Evolutionary conservation across 2,329 filamentous ascomycete genomes (phyloP).

Genomic region (Hypomyces perniciosus): DNA sequence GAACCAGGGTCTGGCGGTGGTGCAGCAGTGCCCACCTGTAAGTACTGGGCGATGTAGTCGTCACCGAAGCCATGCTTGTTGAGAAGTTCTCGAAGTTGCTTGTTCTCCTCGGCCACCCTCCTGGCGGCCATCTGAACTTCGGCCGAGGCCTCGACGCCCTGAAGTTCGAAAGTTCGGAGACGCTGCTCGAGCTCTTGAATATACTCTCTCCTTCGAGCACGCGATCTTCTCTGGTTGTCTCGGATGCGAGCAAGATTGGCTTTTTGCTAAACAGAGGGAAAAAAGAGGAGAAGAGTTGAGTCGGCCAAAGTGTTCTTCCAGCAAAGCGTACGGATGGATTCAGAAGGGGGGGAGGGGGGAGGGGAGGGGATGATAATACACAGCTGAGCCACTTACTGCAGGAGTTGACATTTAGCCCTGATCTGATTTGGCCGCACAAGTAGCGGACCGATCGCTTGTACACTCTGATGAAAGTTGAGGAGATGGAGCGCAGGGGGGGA

Average conservation of each 20-base stretch:
- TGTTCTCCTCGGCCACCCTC: conserved; percentile 64
- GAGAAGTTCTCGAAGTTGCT: conserved; percentile 54
- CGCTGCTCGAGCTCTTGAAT: conserved; percentile 62
- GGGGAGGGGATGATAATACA: conserved; percentile 7
- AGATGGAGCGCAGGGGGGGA: conserved; percentile 9
- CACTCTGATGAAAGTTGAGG: conserved; percentile 2
- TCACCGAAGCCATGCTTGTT: conserved; percentile 51
- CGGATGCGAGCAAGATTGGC: conserved; percentile 53
- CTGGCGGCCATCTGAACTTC: conserved; percentile 67
- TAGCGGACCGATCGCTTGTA: conserved; percentile 11
- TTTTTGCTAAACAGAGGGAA: conserved; percentile 26
- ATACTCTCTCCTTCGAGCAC: conserved; percentile 68
- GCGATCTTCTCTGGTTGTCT: conserved; percentile 72
- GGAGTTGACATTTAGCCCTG: conserved; percentile 19
- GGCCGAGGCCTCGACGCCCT: conserved; percentile 61
- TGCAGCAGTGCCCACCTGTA: conserved; percentile 21
- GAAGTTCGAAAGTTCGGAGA: conserved; percentile 52
- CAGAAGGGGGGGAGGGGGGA: conserved; percentile 8
- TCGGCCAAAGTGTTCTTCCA: conserved; percentile 1
- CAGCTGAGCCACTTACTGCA: conserved; percentile 16
- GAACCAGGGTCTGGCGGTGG: conserved; percentile 14
- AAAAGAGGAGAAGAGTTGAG: conserved; percentile 9
- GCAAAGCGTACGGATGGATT: conserved; percentile 14
- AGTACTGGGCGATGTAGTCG: conserved; percentile 43
- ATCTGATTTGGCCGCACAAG: conserved; percentile 13